Evolutionary conservation across 257 asterid genomes (phyloP).

Genomic region (Dorcoceras hygrometricum): DNA sequence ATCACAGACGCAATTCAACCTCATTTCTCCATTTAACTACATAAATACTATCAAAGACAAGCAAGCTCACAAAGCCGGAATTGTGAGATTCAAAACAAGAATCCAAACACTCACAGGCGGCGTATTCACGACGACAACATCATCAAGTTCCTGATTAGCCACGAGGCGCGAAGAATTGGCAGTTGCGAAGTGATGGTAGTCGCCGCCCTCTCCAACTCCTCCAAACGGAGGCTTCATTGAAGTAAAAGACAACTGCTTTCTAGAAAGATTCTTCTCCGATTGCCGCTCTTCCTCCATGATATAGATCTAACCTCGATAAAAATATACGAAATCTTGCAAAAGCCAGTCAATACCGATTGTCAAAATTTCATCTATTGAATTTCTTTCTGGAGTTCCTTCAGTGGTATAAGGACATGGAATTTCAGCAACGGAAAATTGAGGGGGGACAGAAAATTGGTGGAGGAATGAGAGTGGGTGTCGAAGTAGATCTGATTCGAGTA

Average conservation of each 20-base stretch:
- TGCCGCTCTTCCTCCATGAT: constrained; percentile 55
- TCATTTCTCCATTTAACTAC: background rate
- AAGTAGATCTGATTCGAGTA: constrained; percentile 49
- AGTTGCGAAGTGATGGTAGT: constrained; percentile 64
- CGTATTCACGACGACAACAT: constrained; percentile 58
- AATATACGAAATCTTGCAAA: constrained; percentile 6
- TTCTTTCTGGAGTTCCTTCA: no score
- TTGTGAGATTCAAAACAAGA: constrained; percentile 5
- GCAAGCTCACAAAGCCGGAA: background rate
- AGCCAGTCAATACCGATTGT: no score
- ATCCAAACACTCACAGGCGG: constrained; percentile 56
- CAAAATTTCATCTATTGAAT: no score
- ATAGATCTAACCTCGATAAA: constrained; percentile 28
- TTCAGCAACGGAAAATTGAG: constrained; percentile 7
- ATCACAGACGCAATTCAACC: background rate
- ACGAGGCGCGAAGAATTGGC: constrained; percentile 33
- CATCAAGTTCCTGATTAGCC: constrained; percentile 46
- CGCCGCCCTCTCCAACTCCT: constrained; percentile 36
- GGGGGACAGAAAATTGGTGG: constrained; percentile 21
- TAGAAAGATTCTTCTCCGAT: constrained; percentile 39
- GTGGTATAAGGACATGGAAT: no score
- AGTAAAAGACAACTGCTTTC: constrained; percentile 66
- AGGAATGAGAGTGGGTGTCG: constrained; percentile 30
- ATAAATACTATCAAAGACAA: constrained; percentile 9
- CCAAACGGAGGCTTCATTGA: constrained; percentile 71